Evolutionary conservation across 78 protist species (phyloP), one percentile per base, ranked within the genome.

Genomic region (Creolimax fragrantissima): DNA sequence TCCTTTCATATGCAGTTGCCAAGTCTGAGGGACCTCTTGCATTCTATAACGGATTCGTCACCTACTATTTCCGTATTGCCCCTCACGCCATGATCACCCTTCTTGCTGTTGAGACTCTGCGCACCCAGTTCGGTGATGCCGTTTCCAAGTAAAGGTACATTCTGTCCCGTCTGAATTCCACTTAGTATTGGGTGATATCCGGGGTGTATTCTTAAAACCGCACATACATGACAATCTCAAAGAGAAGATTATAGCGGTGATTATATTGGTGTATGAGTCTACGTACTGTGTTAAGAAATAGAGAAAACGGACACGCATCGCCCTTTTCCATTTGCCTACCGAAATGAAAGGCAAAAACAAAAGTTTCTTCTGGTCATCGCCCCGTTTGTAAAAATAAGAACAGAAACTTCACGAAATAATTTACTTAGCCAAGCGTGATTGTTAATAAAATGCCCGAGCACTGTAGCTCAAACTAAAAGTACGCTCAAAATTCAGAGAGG

Each of bases 1-100:
- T n/a, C n/a, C n/a, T 58, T 24, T 24, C 74, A 58, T 32, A 58
- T 24, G 74, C 74, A 58, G 90, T 88, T 6, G 90, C 45, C 37
- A 43, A 45, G 47, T 43, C 11, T 1, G 97, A 96, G 90, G 97
- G 97, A 17, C 89, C 90, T 17, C 67, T 93, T 11, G 95, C 96
- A 6, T 91, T 96, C 84, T 96, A 90, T 83, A 95, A 94, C 85
- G 97, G 97, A 5, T 96, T 96, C 47, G 81, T 91, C 41, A 96
- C 97, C 37, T 94, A 93, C 94, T 96, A 92, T 41, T 43, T 93
- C 41, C 92, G 97, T 89, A 35, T 94, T 35, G 96, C 94, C 32
- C 96, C 96, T 32, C 97, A 96, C 11, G 95, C 97, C 2, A 94
- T 96, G 39, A 42, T 95, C 66, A 95, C 96, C 4, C 93, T 95